Conservation (phyloP, 805 yeast genomes). For the Maudiozyma serrabonitensis region DNA sequence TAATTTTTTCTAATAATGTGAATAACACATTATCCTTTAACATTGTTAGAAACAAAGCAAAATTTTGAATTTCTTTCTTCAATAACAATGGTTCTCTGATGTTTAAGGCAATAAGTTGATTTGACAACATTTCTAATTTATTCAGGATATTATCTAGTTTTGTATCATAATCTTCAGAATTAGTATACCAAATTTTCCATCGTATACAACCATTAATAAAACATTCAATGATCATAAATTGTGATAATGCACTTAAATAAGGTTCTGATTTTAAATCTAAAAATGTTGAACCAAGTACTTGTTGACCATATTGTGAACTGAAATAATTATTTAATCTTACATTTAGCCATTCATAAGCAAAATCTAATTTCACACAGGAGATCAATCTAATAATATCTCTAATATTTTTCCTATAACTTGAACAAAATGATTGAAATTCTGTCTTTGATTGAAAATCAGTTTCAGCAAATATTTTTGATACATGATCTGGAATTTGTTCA, state of each 20-base stretch:
- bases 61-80: constrained; percentile 79
- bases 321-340: constrained; percentile 63
- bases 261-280: constrained; percentile 56
- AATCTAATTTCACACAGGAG: constrained; percentile 77
- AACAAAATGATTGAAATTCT: constrained; percentile 66
- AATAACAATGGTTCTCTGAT: constrained; percentile 71
- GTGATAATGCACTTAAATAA: constrained; percentile 67
- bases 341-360: constrained; percentile 75
- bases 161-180: constrained; percentile 34
- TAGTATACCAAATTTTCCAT: constrained; percentile 83
- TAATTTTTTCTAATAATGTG: constrained; percentile 72
- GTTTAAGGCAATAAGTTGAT: constrained; percentile 63
- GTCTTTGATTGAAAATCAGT: constrained; percentile 82
- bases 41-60: constrained; percentile 89
- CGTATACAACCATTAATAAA: constrained; percentile 86
- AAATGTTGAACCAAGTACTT: constrained; percentile 45
- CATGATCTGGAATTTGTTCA: constrained; percentile 54
- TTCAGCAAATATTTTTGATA: constrained; percentile 58
- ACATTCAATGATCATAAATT: constrained; percentile 78
- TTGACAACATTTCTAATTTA: constrained; percentile 60
- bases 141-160: constrained; percentile 42
- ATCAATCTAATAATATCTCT: constrained; percentile 87
- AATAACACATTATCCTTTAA: constrained; percentile 78
- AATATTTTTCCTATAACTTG: constrained; percentile 70
- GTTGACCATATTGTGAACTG: constrained; percentile 55